phyloP scores from a whole-genome alignment of 331 rosid species.

The Rosa hybrid region DNA sequence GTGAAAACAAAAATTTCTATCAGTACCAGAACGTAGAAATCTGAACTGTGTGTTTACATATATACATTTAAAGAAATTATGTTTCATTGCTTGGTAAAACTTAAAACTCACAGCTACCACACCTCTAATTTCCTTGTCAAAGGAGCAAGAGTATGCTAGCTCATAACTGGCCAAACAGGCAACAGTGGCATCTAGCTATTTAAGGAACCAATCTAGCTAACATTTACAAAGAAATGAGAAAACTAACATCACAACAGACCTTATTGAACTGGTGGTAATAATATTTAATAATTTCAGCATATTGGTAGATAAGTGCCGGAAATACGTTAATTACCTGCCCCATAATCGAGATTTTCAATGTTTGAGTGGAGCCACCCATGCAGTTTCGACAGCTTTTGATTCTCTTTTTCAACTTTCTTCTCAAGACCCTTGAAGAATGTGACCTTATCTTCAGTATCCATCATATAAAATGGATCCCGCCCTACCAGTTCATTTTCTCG shows the following conservation, averaged over 20 bases:
- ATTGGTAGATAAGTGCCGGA: conserved; percentile 11
- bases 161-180: not conserved
- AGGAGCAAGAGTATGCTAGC: conserved; percentile 8
- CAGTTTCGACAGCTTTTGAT: conserved; percentile 57
- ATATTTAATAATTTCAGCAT: not conserved
- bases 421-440: conserved; percentile 85
- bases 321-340: conserved; percentile 65
- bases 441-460: conserved; percentile 64
- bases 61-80: not conserved
- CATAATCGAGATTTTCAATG: conserved; percentile 88
- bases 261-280: not conserved
- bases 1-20: conserved; percentile 19
- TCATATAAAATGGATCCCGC: conserved; percentile 70
- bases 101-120: conserved; percentile 1
- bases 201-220: not conserved
- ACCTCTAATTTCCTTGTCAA: not conserved
- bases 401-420: conserved; percentile 73
- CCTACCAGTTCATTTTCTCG: conserved; percentile 83
- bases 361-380: conserved; percentile 89
- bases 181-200: not conserved
- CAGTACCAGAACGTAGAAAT: not conserved
- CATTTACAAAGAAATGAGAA: not conserved
- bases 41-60: not conserved
- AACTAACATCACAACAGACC: conserved; percentile 1
- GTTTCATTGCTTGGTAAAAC: not conserved